Base-by-base conservation (phyloP, 257 asterid species). In the Solanum arcanum region DNA sequence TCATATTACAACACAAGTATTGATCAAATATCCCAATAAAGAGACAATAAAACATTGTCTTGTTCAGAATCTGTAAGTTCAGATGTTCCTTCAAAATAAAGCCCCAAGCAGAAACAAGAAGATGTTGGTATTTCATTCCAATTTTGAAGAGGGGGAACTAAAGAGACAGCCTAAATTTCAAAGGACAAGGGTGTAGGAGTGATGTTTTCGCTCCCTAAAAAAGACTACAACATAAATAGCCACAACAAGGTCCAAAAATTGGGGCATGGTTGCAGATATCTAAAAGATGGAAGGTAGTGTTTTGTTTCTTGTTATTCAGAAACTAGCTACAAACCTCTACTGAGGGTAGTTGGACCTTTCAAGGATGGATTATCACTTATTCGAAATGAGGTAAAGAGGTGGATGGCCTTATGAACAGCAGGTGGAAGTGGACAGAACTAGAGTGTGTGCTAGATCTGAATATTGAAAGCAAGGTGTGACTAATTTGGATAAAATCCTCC, bases 231-330 rank as follows among this genome's bases (percentile, higher is more conserved):
- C 93, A 88, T 88, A 83, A 90, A 91, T 83, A 86, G 86, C 90
- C 85, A 91, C 90, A 90, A 88, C 86, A 88, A 89, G 92, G 91
- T 90, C 92, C 93, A 90, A 92, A 91, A 93, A 86, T 75, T 85
- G 85, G 78, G 91, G 87, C 72, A n/a, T 69, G 86, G 91, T 42
- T 86, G 87, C 86, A 89, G 83, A 86, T 77, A 72, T 84, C 87
- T 84, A 84, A 87, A 84, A 87, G 80, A 82, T 82, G 64, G 80
- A 87, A 86, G 87, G 62, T 56, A 89, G 90, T 73, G 47, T 74
- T 42, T 56, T 82, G 87, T 85, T 87, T 88, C 86, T 68, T 75
- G 91, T 87, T 86, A 87, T 90, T 87, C 85, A 85, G 89, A 91
- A 88, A 75, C 91, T 87, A 87, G 89, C 88, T 82, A 83, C 85